Base-by-base conservation (phyloP, 306 rosid species). In the Sophora flavescens region DNA sequence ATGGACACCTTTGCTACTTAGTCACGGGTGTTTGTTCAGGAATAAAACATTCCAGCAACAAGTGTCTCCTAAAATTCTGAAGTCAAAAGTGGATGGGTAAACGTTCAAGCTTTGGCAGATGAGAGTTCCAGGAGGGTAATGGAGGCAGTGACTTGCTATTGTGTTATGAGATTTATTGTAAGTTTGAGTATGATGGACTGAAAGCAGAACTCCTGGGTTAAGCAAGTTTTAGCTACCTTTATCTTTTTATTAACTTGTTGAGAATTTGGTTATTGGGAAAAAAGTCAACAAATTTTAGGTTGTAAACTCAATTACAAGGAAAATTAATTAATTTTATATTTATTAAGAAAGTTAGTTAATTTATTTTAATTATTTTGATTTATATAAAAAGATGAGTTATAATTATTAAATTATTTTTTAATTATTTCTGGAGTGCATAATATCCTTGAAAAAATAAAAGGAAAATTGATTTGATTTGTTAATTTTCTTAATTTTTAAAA, bases 101-200 rank as follows among this genome's bases (percentile, higher is more conserved):
- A 1, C 1, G 15, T 35, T 10, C 7, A 22, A 57, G 22, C 63
- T 57, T 18, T 5, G 32, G 36, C 7, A 26, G 15, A 9, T n/a
- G 6, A 14, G 41, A 33, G 6, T 63, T 35, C 7, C 68, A 15
- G 6, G 2, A 15, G 48, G 68, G 14, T 32, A 36, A 14, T 35
- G 60, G 9, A 8, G 18, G 4, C 60, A 26, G 36, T 26, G 3
- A 1, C 35, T 26, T 0, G 0, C 35, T 33, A 6, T 51, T 35
- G 44, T 26, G 10, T 4, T 28, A 8, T 28, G 3, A 4, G 13
- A 39, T 58, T 58, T 12, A 5, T 2, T 14, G 26, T 61, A 5
- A 41, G 8, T 41, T 41, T 22, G 50, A 61, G 36, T 9, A 64
- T 26, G 73, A 18, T 64, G n/a, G 45, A 56, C 16, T 76, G 36